These are phyloP conservation scores for Hypericum androsaemum DNA, from an alignment of 345 rosid genomes.

Conservation along the genomic window DNA sequence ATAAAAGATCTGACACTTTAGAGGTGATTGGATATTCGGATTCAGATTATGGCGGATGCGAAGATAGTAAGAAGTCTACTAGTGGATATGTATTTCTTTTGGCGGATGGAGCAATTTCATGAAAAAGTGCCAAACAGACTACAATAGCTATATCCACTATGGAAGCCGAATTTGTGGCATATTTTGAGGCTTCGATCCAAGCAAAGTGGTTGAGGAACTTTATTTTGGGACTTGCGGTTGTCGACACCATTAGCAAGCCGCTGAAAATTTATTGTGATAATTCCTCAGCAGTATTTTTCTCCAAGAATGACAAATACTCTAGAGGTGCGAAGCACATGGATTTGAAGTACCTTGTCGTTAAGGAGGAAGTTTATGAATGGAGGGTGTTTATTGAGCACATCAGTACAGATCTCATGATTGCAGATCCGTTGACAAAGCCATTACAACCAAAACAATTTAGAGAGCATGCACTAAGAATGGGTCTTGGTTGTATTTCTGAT, in stretches of 20 bases:
- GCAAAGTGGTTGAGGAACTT: neutral
- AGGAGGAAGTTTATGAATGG: no score
- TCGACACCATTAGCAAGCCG: neutral
- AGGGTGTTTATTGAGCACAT: no score
- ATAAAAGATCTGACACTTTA: neutral
- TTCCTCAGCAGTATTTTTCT: neutral
- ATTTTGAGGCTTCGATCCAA: neutral
- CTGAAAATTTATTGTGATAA: neutral
- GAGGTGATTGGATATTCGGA: constrained; percentile 1
- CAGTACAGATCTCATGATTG: no score
- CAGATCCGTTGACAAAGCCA: no score
- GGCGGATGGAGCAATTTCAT: neutral
- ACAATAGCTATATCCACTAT: neutral
- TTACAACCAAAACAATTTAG: no score
- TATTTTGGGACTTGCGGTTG: neutral
- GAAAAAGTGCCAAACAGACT: constrained; percentile 1
- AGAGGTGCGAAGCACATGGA: neutral
- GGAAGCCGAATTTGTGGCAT: constrained; percentile 1
- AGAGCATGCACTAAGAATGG: no score
- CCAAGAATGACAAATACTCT: neutral
- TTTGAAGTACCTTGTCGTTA: no score
- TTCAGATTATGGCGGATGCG: neutral
- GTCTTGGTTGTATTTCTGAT: no score
- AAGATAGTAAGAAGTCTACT: neutral
- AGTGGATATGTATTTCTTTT: neutral